Evolutionary conservation across 805 yeast genomes (phyloP).

Genomic region (Ogataea wickerhamii): DNA sequence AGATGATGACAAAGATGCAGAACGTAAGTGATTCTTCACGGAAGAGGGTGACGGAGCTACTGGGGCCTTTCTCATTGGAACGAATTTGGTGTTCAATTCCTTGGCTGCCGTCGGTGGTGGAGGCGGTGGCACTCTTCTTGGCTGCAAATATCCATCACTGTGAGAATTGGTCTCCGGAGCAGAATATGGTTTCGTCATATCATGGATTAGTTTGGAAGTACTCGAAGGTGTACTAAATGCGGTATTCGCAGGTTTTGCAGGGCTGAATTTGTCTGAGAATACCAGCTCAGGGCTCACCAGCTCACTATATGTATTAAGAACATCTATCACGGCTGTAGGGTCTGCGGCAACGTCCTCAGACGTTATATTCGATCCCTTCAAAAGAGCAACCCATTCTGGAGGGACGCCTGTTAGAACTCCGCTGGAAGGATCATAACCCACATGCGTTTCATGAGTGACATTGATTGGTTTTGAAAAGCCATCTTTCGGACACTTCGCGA

Average conservation of each 20-base stretch:
- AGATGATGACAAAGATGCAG: constrained; percentile 9
- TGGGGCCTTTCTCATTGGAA: constrained; percentile 43
- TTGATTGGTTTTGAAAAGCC: constrained; percentile 88
- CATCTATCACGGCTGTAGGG: constrained; percentile 62
- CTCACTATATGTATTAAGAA: constrained; percentile 49
- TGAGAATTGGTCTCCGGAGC: constrained; percentile 3
- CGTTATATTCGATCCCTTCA: constrained; percentile 57
- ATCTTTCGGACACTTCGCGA: constrained; percentile 63
- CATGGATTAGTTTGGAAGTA: constrained; percentile 19
- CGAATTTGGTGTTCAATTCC: constrained; percentile 13
- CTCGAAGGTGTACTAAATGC: constrained; percentile 10
- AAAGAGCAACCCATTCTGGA: constrained; percentile 52
- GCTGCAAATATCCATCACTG: constrained; percentile 28
- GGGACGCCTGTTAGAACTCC: constrained; percentile 52
- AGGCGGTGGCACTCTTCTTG: constrained; percentile 35
- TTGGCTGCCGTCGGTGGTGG: constrained; percentile 21
- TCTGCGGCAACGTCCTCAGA: constrained; percentile 61
- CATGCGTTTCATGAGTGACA: constrained; percentile 91
- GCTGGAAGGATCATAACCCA: constrained; percentile 77
- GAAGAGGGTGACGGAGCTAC: constrained; percentile 31
- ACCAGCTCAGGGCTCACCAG: constrained; percentile 39
- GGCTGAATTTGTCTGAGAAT: constrained; percentile 25
- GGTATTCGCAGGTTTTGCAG: constrained; percentile 6
- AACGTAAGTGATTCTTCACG: constrained; percentile 5
- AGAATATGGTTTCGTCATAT: constrained; percentile 33